Evolutionary conservation across 306 rosid genomes (phyloP), one percentile per base, ranked within the genome.

Genomic region (Abrus precatorius): DNA sequence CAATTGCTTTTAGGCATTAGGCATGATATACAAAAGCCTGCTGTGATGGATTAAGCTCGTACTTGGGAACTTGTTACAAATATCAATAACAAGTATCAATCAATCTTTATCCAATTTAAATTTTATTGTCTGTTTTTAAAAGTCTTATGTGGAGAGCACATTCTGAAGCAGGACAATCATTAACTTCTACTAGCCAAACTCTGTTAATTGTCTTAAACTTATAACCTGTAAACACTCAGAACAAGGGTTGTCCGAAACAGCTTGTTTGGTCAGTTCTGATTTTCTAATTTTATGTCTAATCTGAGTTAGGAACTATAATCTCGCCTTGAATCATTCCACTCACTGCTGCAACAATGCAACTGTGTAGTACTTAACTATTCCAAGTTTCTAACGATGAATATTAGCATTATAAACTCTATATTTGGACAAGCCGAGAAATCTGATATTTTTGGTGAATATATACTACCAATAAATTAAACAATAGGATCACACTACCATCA

Each of bases 181-280:
- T 34, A 64, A 27, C 48, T 71, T 71, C 78, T 48, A 11, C 49
- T 7, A 41, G 50, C 73, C 57, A 61, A 70, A 57, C 50, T 69
- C 11, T 5, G 29, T 12, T 36, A 12, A 9, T 50, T 14, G 29
- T 50, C 8, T 47, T 60, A 54, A 79, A 47, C 52, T 50, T 59
- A 47, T 48, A 60, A 62, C 33, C n/a, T 1, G 60, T 70, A 36
- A 49, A 47, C 70, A 33, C 63, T 38, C 29, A 52, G n/a, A 33
- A 29, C 29, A 61, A 12, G 47, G 11, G 34, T 38, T 14, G 44
- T 32, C 40, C 41, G 50, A 11, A 41, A 43, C 76, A 66, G 40
- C 61, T 38, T 53, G 61, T 76, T 30, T 65, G 40, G 49, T 33
- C 14, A 61, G 29, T 41, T 52, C 57, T 61, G 27, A 64, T 68